phyloP scores from a whole-genome alignment of 2,329 filamentous ascomycete genomes.

The Achaetomium macrosporum region DNA sequence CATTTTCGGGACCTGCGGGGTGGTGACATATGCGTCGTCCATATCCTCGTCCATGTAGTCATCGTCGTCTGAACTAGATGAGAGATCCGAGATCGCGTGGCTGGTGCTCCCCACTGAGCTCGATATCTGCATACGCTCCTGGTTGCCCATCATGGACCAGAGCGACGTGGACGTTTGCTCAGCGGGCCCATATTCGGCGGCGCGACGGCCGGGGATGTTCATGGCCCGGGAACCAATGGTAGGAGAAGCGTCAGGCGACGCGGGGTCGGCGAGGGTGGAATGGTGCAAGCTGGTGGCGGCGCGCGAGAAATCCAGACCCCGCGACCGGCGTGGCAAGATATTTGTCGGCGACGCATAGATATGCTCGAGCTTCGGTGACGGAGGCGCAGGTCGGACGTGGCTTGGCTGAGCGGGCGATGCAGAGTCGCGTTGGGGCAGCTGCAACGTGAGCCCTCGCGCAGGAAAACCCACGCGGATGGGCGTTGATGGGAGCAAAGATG shows the following conservation, averaged over 20 bases:
- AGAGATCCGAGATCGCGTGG: conserved; percentile 67
- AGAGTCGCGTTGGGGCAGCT: conserved; percentile 55
- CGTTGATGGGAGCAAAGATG: conserved; percentile 51
- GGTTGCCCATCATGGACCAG: conserved; percentile 65
- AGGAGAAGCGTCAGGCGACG: conserved; percentile 85
- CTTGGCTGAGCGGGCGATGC: conserved; percentile 32
- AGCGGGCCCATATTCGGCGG: conserved; percentile 42
- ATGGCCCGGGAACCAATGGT: conserved; percentile 65
- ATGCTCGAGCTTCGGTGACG: conserved; percentile 83
- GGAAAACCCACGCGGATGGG: conserved; percentile 63
- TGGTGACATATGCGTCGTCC: conserved; percentile 75
- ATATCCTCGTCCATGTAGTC: conserved; percentile 67
- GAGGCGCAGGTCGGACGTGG: conserved; percentile 48
- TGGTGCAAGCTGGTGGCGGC: conserved; percentile 93
- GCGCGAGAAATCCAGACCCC: conserved; percentile 87
- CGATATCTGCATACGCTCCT: conserved; percentile 66
- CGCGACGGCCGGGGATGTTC: conserved; percentile 53
- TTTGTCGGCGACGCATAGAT: conserved; percentile 84
- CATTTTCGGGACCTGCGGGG: conserved; percentile 67
- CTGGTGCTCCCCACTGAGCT: conserved; percentile 78
- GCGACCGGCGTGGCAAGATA: conserved; percentile 79
- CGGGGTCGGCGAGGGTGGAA: conserved; percentile 82
- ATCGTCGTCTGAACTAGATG: conserved; percentile 66
- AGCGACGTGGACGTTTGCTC: conserved; percentile 65
- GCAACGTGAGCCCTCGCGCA: conserved; percentile 60